These are phyloP conservation scores for Hymenoscyphus occultus DNA, from an alignment of 2,329 filamentous ascomycete genomes.

Conservation along the genomic window DNA sequence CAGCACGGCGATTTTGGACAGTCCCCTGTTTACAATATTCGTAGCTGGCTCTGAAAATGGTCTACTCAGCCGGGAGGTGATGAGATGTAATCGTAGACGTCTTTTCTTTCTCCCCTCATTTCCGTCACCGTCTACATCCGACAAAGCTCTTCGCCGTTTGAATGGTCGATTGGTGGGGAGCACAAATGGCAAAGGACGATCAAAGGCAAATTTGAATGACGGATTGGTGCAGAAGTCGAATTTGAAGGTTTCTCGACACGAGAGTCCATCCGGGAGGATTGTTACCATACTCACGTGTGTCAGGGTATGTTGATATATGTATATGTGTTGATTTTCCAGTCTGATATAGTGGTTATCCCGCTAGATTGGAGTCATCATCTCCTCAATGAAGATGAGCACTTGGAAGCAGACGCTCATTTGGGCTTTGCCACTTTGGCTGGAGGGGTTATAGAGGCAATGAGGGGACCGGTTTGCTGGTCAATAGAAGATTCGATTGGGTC, in stretches of 20 bases:
- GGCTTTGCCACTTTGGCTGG: slow-evolving; percentile 6
- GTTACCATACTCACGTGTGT: slow-evolving; percentile 35
- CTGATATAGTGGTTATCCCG: slow-evolving; percentile 9
- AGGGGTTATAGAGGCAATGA: background rate
- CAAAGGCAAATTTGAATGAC: slow-evolving; percentile 38
- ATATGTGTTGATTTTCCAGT: background rate
- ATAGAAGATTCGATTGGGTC: background rate
- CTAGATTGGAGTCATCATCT: slow-evolving; percentile 35
- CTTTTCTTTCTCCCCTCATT: slow-evolving; percentile 57
- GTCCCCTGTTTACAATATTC: slow-evolving; percentile 62
- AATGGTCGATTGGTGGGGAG: slow-evolving; percentile 25
- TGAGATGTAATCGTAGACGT: slow-evolving; percentile 57
- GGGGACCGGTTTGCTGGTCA: background rate
- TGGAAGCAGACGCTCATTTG: slow-evolving; percentile 35
- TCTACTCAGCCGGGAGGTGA: slow-evolving; percentile 67
- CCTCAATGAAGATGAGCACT: slow-evolving; percentile 35
- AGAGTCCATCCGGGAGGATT: slow-evolving; percentile 25
- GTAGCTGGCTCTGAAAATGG: slow-evolving; percentile 68
- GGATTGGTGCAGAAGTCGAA: slow-evolving; percentile 38
- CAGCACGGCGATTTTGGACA: slow-evolving; percentile 45
- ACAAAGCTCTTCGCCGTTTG: slow-evolving; percentile 36
- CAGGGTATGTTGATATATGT: background rate
- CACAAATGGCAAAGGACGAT: slow-evolving; percentile 29
- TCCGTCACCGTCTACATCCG: slow-evolving; percentile 36
- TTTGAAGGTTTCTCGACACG: slow-evolving; percentile 34